These are phyloP conservation scores for Penicillium sclerotiorum DNA, from an alignment of 2,329 filamentous ascomycete species.

Conservation along the genomic window DNA sequence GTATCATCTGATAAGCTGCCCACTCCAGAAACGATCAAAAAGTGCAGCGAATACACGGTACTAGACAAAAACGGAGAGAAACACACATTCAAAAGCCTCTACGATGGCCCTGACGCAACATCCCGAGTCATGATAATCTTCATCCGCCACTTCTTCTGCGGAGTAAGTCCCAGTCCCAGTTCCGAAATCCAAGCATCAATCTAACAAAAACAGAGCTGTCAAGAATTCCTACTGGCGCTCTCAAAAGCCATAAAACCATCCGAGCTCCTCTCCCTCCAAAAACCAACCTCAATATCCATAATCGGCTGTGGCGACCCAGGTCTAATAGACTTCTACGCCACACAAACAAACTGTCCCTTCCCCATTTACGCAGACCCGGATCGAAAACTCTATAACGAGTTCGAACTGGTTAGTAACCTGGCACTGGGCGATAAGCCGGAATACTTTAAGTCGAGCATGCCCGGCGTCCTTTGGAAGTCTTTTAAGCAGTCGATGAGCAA, in stretches of 20 bases:
- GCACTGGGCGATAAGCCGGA: slow-evolving; percentile 62
- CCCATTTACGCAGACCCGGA: slow-evolving; percentile 78
- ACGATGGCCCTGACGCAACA: slow-evolving; percentile 44
- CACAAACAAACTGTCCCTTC: slow-evolving; percentile 66
- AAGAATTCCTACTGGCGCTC: slow-evolving; percentile 70
- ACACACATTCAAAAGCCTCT: slow-evolving; percentile 65
- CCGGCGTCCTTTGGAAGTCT: slow-evolving; percentile 50
- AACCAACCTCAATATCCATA: slow-evolving; percentile 65
- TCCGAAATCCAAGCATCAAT: neutral
- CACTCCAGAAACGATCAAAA: neutral
- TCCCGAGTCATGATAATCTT: slow-evolving; percentile 73
- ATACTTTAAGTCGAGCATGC: slow-evolving; percentile 62
- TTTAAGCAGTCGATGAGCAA: slow-evolving; percentile 63
- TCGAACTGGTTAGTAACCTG: slow-evolving; percentile 70
- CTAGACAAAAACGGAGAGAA: slow-evolving; percentile 64
- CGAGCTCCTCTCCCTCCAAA: slow-evolving; percentile 49
- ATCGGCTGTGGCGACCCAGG: slow-evolving; percentile 72
- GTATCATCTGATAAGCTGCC: neutral
- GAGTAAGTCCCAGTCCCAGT: slow-evolving; percentile 58
- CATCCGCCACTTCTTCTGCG: slow-evolving; percentile 79
- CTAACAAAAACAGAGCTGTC: slow-evolving; percentile 63
- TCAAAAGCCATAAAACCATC: slow-evolving; percentile 57
- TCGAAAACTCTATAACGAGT: slow-evolving; percentile 63
- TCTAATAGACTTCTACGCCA: slow-evolving; percentile 68
- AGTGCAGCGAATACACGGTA: slow-evolving; percentile 40